Conservation (phyloP, 164 flowering plant species). For the Brasenia schreberi region DNA sequence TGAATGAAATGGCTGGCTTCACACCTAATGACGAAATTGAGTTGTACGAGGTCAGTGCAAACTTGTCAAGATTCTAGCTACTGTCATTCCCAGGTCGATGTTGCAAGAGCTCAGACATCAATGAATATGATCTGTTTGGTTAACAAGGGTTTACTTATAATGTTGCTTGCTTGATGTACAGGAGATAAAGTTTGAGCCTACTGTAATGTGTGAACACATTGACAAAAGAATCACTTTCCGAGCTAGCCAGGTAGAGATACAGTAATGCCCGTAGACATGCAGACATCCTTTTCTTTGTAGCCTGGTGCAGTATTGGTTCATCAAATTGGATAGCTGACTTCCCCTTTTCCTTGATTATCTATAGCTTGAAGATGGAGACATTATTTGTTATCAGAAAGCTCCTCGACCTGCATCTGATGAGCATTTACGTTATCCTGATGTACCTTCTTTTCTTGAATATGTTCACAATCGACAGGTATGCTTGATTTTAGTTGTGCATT, state of each 20-base stretch:
- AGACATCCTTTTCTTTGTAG: no score
- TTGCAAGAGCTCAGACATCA: no score
- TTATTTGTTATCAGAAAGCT: conserved; percentile 80
- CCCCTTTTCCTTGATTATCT: no score
- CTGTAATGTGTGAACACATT: conserved; percentile 87
- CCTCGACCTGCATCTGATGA: conserved; percentile 25
- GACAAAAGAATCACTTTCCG: conserved; percentile 67
- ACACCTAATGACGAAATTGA: conserved; percentile 78
- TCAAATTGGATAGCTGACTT: background rate
- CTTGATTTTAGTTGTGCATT: no score
- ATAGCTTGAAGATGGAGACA: conserved; percentile 97
- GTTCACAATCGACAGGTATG: conserved; percentile 93
- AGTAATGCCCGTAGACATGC: no score
- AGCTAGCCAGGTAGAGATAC: conserved; percentile 52
- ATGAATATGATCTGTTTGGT: no score
- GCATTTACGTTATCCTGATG: conserved; percentile 59
- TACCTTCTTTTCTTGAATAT: conserved; percentile 82
- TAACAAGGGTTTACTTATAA: no score
- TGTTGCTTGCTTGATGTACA: conserved; percentile 16
- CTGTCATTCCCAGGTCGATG: no score
- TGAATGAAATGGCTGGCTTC: conserved; percentile 91
- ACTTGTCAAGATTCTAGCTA: no score
- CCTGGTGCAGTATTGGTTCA: no score
- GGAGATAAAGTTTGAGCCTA: conserved; percentile 96
- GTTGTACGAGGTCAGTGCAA: conserved; percentile 85